Conservation (phyloP, 2,329 filamentous ascomycete species). For the Dendrostoma leiphaemia region DNA sequence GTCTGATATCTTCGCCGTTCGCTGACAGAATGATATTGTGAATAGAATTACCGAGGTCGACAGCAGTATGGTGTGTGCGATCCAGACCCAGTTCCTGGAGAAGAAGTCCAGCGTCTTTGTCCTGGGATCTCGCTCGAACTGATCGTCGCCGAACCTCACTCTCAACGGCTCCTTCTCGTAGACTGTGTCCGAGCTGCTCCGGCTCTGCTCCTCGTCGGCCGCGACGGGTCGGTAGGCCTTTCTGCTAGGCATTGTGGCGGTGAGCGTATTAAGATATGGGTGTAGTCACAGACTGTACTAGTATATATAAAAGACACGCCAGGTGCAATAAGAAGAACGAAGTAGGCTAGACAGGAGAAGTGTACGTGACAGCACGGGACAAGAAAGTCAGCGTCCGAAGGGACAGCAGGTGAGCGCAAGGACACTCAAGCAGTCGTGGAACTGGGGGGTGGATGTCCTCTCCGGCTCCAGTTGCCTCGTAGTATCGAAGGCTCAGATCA, state of each 20-base stretch:
- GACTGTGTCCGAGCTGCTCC: constrained; percentile 15
- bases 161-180: constrained; percentile 21
- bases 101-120: constrained; percentile 13
- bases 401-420: no score
- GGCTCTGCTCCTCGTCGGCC: constrained; percentile 36
- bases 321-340: constrained; percentile 5
- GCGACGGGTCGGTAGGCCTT: constrained; percentile 34
- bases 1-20: constrained; percentile 33
- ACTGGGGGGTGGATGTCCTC: not conserved
- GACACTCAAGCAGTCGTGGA: no score
- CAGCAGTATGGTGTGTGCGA: constrained; percentile 37
- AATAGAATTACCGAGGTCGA: constrained; percentile 39
- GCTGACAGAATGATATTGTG: constrained; percentile 37
- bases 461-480: constrained; percentile 2
- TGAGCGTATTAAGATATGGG: not conserved
- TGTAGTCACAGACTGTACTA: constrained; percentile 12
- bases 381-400: no score
- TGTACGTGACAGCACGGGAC: no score
- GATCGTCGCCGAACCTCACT: constrained; percentile 12
- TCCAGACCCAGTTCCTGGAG: constrained; percentile 35
- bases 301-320: constrained; percentile 13
- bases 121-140: constrained; percentile 5
- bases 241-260: constrained; percentile 27
- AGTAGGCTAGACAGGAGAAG: constrained; percentile 7
- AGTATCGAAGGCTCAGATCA: not conserved